Percentiles rank a stretch among this genome's conserved stretches.
These are phyloP conservation scores for Fusarium brachygibbosum DNA, from an alignment of 2,329 filamentous ascomycete genomes.

Conservation along the genomic window DNA sequence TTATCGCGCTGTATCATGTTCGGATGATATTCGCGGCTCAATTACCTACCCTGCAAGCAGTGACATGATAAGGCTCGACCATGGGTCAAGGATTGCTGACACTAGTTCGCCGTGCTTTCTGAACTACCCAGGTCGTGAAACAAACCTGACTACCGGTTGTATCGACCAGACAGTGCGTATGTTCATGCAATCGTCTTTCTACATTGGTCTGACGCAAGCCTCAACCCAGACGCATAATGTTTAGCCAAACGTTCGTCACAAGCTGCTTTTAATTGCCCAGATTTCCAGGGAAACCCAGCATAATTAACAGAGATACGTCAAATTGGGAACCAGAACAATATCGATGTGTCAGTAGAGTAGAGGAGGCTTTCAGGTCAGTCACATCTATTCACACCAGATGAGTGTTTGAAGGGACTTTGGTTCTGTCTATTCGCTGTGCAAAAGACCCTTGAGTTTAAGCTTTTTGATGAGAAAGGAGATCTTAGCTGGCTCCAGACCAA, in stretches of 20 bases:
- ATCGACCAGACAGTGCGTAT: neutral
- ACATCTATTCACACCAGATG: neutral
- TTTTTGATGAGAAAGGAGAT: neutral
- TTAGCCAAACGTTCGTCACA: neutral
- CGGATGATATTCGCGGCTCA: neutral
- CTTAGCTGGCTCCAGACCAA: too few relatives aligned
- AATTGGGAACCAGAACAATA: neutral
- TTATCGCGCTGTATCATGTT: neutral
- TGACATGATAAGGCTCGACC: slow-evolving; percentile 13
- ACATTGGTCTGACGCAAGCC: neutral
- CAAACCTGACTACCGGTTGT: neutral
- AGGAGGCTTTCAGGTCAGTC: neutral
- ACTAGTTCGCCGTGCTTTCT: neutral
- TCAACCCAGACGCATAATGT: neutral
- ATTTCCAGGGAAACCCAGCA: neutral
- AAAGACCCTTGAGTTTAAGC: neutral
- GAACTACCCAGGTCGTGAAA: neutral
- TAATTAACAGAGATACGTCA: neutral
- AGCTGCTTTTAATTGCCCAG: neutral
- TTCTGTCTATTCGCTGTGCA: neutral
- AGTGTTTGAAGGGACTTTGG: neutral
- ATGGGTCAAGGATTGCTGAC: neutral
- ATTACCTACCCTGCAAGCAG: slow-evolving; percentile 5
- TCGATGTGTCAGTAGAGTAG: neutral
- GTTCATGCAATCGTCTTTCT: slow-evolving; percentile 1